Evolutionary conservation across 768 basidiomycete genomes (phyloP).

Genomic region (Lentinula lateritia): DNA sequence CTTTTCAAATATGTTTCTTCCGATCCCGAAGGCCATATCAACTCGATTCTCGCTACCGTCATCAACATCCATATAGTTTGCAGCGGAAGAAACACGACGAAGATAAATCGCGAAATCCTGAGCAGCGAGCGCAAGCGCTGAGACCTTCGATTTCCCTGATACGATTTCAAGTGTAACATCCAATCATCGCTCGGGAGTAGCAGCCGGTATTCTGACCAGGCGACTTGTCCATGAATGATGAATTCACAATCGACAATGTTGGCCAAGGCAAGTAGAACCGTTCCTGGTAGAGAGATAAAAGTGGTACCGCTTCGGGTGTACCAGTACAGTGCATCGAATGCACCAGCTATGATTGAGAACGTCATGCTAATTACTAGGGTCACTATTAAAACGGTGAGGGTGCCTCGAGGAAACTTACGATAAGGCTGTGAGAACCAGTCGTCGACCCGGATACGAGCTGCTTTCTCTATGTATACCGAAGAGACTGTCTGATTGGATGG

Average conservation of each 20-base stretch:
- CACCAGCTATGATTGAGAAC: background rate
- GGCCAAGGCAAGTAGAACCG: background rate
- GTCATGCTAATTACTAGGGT: background rate
- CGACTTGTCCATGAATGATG: background rate
- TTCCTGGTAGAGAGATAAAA: background rate
- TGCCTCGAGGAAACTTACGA: background rate
- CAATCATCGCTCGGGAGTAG: background rate
- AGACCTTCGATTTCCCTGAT: no score
- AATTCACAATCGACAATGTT: background rate
- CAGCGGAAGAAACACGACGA: background rate
- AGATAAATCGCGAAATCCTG: background rate
- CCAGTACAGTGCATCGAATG: slow-evolving; percentile 5
- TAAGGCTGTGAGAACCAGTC: background rate
- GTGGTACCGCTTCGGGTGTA: background rate
- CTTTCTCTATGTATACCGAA: background rate
- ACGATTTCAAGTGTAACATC: no score
- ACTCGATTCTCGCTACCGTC: background rate
- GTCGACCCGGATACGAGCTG: slow-evolving; percentile 1
- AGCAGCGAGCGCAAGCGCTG: background rate
- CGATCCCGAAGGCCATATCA: no score
- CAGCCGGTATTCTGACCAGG: background rate
- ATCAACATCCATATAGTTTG: background rate
- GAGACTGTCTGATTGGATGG: background rate
- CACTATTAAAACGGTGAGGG: background rate
- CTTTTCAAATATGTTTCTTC: no score